phyloP scores from a whole-genome alignment of 2,329 filamentous ascomycete genomes.

The Pyricularia pennisetigena region DNA sequence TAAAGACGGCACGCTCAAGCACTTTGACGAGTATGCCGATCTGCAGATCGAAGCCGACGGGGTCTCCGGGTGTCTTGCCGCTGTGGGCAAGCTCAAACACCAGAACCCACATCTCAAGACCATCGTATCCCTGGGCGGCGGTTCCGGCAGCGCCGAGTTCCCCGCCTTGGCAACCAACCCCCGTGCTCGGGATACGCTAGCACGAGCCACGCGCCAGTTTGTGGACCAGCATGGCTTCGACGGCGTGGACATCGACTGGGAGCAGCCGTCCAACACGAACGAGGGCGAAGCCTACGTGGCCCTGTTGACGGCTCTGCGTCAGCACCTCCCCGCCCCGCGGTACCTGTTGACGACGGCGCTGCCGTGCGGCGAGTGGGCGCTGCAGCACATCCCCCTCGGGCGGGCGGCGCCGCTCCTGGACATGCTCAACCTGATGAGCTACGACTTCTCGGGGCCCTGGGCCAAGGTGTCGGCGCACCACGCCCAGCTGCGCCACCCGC shows the following conservation, averaged over 20 bases:
- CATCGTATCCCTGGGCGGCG: slow-evolving; percentile 57
- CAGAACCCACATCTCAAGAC: slow-evolving; percentile 46
- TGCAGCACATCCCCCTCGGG: slow-evolving; percentile 47
- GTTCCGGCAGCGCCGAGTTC: slow-evolving; percentile 52
- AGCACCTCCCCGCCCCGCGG: slow-evolving; percentile 39
- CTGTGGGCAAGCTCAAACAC: slow-evolving; percentile 47
- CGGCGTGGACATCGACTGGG: slow-evolving; percentile 62
- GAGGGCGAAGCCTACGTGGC: slow-evolving; percentile 48
- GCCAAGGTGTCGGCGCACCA: slow-evolving; percentile 51
- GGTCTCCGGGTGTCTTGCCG: slow-evolving; percentile 47
- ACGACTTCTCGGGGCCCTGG: slow-evolving; percentile 60
- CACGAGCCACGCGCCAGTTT: slow-evolving; percentile 39
- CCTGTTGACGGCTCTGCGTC: slow-evolving; percentile 44
- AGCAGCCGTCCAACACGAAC: slow-evolving; percentile 44
- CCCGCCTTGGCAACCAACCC: slow-evolving; percentile 41
- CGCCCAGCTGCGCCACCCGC: slow-evolving; percentile 42
- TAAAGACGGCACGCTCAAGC: slow-evolving; percentile 11
- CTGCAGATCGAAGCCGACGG: slow-evolving; percentile 49
- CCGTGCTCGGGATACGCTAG: slow-evolving; percentile 40
- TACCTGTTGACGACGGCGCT: slow-evolving; percentile 54
- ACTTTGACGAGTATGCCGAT: slow-evolving; percentile 55
- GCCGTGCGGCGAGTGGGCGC: slow-evolving; percentile 51
- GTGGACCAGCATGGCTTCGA: slow-evolving; percentile 49
- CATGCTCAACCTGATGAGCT: slow-evolving; percentile 58
- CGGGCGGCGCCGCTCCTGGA: slow-evolving; percentile 44